Evolutionary conservation across 108 stramenopile species (phyloP).

Genomic region (Cyclotella sp.): DNA sequence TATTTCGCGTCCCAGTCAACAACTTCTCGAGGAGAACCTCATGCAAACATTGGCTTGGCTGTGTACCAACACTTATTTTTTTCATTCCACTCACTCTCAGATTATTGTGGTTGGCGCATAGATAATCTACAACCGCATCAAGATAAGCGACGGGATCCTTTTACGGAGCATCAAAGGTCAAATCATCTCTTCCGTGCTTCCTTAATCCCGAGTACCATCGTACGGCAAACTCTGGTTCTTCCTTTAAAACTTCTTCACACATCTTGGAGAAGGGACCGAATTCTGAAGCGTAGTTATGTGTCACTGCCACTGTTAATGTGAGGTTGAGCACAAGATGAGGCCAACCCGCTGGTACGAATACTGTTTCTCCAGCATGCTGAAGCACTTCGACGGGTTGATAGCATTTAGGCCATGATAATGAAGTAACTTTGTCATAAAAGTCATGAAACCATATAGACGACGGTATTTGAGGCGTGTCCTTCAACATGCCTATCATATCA

Average conservation of each 20-base stretch:
- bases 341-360: constrained; percentile 89
- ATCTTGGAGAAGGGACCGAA: constrained; percentile 64
- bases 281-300: constrained; percentile 88
- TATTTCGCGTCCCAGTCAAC: too few relatives aligned
- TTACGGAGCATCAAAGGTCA: constrained; percentile 3
- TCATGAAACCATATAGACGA: constrained; percentile 78
- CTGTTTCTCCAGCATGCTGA: constrained; percentile 85
- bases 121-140: neutral
- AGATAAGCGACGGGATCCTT: neutral
- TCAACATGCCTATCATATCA: constrained; percentile 60
- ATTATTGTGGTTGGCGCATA: too few relatives aligned
- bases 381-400: constrained; percentile 72
- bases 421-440: constrained; percentile 58
- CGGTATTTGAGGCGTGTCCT: constrained; percentile 71
- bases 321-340: constrained; percentile 87
- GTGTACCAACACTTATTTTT: too few relatives aligned
- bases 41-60: too few relatives aligned
- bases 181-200: constrained; percentile 40
- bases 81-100: too few relatives aligned
- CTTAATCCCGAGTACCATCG: constrained; percentile 43
- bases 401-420: constrained; percentile 42
- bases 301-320: constrained; percentile 80
- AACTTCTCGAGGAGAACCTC: too few relatives aligned
- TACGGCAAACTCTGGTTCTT: constrained; percentile 69
- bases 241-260: constrained; percentile 48